Base-by-base conservation (phyloP, 148 eudicot species). In the Fallopia convolvulus region DNA sequence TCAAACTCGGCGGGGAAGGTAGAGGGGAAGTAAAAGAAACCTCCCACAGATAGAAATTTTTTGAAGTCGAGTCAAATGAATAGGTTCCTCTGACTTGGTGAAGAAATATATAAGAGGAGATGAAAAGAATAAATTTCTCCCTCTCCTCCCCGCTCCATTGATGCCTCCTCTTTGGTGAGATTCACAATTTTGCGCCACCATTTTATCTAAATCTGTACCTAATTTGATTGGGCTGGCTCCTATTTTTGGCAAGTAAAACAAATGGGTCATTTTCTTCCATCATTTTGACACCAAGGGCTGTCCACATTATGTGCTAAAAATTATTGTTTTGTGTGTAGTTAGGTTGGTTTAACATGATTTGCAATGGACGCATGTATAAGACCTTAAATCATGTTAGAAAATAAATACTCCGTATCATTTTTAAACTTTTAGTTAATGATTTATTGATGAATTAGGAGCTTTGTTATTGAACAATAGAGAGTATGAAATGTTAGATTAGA, bases 181-280 rank as follows among this genome's bases (percentile, higher is more conserved):
- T 15, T 74, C 56, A 26, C 40, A 74, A 46, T 74, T 52, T 52
- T 47, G 56, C 58, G 32, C 6, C 46, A 17, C 72, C 21, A 68
- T 68, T 66, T 68, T 36, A 47, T 74, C 76, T 74, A 74, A 74
- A 74, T 74, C 39, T 17, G 76, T 63, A 13, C 39, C 63, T 74
- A 8, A 42, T 40, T 72, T 42, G 42, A 72, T 42, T 40, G 75
- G 50, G 46, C 13, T 40, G 14, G 39, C 42, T 50, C 56, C 76
- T 74, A 74, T 50, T 20, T 74, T 74, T 50, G 61, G 76, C 40
- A 3, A 63, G 39, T 26, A 63, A 2, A 26, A 32, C 1, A 63
- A 63, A 30, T 30, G 70, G 70, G 70, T 63, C 70, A 30, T 61
- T 30, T 14, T 26, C 68, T 61, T 61, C 68, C 70, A 63, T 12